phyloP scores from a whole-genome alignment of 148 eudicot species.

The Heliamphora exappendiculata region DNA sequence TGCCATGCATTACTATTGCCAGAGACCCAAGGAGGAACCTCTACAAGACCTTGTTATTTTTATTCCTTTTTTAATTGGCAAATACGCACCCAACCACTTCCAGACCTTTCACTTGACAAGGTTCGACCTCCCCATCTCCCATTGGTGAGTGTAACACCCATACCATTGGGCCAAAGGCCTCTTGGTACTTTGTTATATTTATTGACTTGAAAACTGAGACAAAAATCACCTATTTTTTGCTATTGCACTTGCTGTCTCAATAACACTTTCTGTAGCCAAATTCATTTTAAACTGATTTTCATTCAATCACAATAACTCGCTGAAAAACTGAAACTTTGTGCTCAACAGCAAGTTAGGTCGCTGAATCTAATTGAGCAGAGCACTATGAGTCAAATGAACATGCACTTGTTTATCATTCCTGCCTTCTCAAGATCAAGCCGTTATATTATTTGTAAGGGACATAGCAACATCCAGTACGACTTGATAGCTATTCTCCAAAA shows the following conservation, averaged over 20 bases:
- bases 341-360: background rate
- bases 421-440: background rate
- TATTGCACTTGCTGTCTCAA: background rate
- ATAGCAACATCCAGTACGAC: background rate
- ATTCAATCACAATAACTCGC: background rate
- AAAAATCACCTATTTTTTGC: background rate
- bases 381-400: background rate
- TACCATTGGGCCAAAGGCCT: too few relatives aligned
- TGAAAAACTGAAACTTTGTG: background rate
- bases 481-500: background rate
- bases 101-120: too few relatives aligned
- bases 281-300: background rate
- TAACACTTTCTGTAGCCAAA: background rate
- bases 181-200: too few relatives aligned
- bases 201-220: background rate
- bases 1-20: background rate
- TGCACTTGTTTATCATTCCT: background rate
- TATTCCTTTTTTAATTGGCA: too few relatives aligned
- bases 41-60: background rate
- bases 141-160: too few relatives aligned
- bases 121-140: too few relatives aligned
- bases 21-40: background rate
- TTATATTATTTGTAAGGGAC: background rate
- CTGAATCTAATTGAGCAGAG: background rate
- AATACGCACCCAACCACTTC: too few relatives aligned